phyloP scores from a whole-genome alignment of 495 filamentous ascomycete species.

The Annulohypoxylon stygium region DNA sequence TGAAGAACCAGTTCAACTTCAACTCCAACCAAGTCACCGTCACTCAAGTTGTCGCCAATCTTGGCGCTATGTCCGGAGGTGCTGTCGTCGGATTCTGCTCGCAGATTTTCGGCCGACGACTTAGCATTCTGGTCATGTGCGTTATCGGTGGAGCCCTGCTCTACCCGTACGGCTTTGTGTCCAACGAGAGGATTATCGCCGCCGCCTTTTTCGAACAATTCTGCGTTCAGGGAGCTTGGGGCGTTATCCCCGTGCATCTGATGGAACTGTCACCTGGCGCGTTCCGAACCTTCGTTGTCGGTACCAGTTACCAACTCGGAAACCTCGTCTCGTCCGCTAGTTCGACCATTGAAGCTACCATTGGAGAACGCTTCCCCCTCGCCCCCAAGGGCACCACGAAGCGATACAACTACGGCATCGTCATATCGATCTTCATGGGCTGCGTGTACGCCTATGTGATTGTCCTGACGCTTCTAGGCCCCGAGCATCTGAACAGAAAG shows the following conservation, averaged over 20 bases:
- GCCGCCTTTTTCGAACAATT: constrained; percentile 94
- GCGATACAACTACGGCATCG: constrained; percentile 86
- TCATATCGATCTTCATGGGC: constrained; percentile 94
- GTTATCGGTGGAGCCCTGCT: constrained; percentile 82
- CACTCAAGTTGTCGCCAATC: constrained; percentile 86
- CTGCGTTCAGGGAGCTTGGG: constrained; percentile 89
- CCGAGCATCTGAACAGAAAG: constrained; percentile 74
- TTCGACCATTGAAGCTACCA: constrained; percentile 85
- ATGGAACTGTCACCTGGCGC: constrained; percentile 87
- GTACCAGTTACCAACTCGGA: constrained; percentile 86
- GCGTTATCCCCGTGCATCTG: constrained; percentile 85
- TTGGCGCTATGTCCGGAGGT: constrained; percentile 85
- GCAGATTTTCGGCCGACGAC: constrained; percentile 85
- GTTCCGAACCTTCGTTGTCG: constrained; percentile 87
- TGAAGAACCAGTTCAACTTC: constrained; percentile 82
- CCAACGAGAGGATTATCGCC: constrained; percentile 72
- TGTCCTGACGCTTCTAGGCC: constrained; percentile 78
- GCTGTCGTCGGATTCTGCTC: constrained; percentile 80
- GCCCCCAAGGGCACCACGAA: constrained; percentile 59
- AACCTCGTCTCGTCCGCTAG: constrained; percentile 85
- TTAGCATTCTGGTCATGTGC: constrained; percentile 82
- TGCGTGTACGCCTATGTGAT: constrained; percentile 90
- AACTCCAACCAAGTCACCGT: constrained; percentile 78
- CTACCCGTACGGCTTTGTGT: constrained; percentile 84
- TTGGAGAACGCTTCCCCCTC: constrained; percentile 84